Conservation (phyloP, 176 grass and related monocot species). For the Cymbopogon citratus region DNA sequence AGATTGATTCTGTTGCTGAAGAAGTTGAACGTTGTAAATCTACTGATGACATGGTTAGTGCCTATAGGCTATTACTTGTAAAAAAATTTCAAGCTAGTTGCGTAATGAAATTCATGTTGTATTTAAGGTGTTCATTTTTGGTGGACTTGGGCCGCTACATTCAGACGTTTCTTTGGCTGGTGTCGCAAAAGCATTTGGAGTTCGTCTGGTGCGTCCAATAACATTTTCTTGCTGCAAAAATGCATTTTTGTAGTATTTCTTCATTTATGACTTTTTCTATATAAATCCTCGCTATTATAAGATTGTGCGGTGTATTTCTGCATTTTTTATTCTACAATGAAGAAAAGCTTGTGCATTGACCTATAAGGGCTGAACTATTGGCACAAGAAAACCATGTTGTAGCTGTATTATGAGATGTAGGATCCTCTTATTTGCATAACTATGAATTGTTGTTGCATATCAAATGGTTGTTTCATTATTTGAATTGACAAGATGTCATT, state of each 20-base stretch:
- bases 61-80: constrained; percentile 6
- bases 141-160: constrained; percentile 88
- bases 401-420: constrained; percentile 15
- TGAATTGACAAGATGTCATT: constrained; percentile 4
- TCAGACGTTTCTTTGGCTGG: constrained; percentile 89
- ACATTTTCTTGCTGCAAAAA: constrained; percentile 4
- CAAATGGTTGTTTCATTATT: constrained; percentile 29
- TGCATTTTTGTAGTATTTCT: not conserved
- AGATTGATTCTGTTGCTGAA: constrained; percentile 94
- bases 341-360: constrained; percentile 16
- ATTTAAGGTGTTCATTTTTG: constrained; percentile 87
- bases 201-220: constrained; percentile 65
- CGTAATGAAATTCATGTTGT: constrained; percentile 5
- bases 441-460: not conserved
- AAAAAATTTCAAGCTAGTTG: constrained; percentile 15
- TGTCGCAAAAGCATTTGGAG: constrained; percentile 98
- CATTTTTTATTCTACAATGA: constrained; percentile 11
- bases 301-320: not conserved
- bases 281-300: not conserved
- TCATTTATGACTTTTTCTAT: not conserved
- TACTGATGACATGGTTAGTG: constrained; percentile 71
- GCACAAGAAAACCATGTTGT: constrained; percentile 16
- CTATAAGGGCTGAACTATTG: not conserved
- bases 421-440: constrained; percentile 7
- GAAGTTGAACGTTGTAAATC: constrained; percentile 79